Percentiles rank a stretch among this genome's conserved stretches.
Evolutionary conservation across 345 rosid species (phyloP).

Genomic region (Rhizophora mangle): DNA sequence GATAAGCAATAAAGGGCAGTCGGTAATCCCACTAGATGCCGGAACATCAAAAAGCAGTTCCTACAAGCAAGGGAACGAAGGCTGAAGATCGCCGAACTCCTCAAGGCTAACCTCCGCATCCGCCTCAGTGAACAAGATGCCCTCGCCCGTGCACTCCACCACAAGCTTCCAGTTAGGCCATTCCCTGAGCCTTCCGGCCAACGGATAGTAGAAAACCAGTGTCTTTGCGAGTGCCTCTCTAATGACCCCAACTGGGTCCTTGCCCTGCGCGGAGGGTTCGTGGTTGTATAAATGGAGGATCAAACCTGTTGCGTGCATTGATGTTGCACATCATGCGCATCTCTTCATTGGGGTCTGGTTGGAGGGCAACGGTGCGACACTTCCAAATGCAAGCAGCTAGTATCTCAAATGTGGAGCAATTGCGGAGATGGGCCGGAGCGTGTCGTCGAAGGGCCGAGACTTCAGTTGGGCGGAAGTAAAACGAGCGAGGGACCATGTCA

Average conservation of each 20-base stretch:
- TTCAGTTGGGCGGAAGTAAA: slow-evolving; percentile 20
- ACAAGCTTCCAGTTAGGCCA: slow-evolving; percentile 1
- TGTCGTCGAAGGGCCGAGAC: background rate
- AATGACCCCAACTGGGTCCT: background rate
- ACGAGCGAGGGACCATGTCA: slow-evolving; percentile 11
- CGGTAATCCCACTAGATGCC: background rate
- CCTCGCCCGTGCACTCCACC: slow-evolving; percentile 25
- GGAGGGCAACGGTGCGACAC: slow-evolving; percentile 16
- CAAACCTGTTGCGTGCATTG: slow-evolving; percentile 6
- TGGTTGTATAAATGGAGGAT: background rate
- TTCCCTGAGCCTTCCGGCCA: slow-evolving; percentile 1
- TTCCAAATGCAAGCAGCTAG: slow-evolving; percentile 23
- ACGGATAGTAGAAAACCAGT: slow-evolving; percentile 17
- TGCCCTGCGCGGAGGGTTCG: too few species aligned
- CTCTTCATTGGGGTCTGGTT: slow-evolving; percentile 6
- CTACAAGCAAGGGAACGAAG: slow-evolving; percentile 22
- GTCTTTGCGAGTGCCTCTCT: slow-evolving; percentile 11
- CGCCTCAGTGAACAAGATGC: slow-evolving; percentile 18
- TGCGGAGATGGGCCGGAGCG: background rate
- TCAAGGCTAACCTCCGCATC: slow-evolving; percentile 15
- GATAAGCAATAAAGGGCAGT: slow-evolving; percentile 17
- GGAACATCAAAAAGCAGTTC: slow-evolving; percentile 22
- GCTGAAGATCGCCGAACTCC: slow-evolving; percentile 19
- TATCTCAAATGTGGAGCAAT: slow-evolving; percentile 11
- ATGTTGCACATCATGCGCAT: slow-evolving; percentile 5